Conservation (phyloP, 768 basidiomycete species). For the Russula brevipes region DNA sequence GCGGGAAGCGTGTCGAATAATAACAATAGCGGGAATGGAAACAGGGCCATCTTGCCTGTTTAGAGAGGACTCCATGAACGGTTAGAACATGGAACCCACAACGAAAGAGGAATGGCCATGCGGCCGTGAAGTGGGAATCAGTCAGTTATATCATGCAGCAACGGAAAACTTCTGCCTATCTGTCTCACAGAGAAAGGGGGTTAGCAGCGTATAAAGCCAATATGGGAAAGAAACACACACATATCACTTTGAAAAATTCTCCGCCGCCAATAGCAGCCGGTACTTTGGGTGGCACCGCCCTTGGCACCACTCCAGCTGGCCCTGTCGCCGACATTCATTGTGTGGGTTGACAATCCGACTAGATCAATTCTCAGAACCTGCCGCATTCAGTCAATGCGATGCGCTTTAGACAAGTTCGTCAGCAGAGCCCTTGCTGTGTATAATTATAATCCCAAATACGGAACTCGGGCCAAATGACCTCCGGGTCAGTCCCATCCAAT, state of each 20-base stretch:
- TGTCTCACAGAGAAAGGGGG: neutral
- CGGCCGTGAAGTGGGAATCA: neutral
- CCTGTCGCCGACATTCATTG: neutral
- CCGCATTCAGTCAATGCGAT: neutral
- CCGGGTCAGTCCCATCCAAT: neutral
- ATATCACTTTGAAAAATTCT: neutral
- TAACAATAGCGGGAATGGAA: neutral
- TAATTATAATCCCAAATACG: neutral
- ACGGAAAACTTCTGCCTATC: neutral
- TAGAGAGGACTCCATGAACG: conserved; percentile 6
- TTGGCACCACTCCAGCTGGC: neutral
- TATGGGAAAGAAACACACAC: neutral
- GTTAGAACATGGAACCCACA: conserved; percentile 1
- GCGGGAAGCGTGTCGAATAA: neutral
- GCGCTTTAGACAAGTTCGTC: neutral
- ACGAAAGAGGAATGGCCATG: neutral
- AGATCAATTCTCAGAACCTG: neutral
- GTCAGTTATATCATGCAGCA: neutral
- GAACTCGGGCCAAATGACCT: neutral
- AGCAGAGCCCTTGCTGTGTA: neutral
- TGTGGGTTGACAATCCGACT: neutral
- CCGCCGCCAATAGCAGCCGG: neutral
- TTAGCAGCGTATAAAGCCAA: neutral
- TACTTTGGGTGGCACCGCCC: neutral
- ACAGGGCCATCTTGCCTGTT: neutral